Base-by-base conservation (phyloP, 2,329 filamentous ascomycete genomes). In the Colletotrichum chlorophyti region DNA sequence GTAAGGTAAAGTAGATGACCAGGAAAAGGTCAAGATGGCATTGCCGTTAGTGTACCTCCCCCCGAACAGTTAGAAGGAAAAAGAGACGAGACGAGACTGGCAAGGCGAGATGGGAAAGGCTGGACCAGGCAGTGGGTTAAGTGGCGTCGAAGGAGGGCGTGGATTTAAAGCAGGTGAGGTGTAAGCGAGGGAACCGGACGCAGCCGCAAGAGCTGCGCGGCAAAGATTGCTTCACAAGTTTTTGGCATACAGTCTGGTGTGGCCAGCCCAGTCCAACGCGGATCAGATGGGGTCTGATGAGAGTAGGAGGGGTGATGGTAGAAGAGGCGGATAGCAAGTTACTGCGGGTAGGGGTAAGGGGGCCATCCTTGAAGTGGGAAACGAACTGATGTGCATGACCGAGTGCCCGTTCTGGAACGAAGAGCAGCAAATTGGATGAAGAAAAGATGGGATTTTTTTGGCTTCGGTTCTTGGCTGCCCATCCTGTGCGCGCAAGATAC, bases 361-460 rank as follows among this genome's bases (percentile, higher is more conserved):
- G 31, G 40, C 15, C 51, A 49, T 54, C 51, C 55, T 32, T 31
- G 38, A 34, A 8, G 24, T 40, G 46, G 51, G 55, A 53, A 52
- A 50, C 55, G 51, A 50, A 49, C 55, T 50, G 58, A 58, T 60
- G 40, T 58, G 46, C 53, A 60, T 52, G 53, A 34, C 53, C 23
- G 42, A 42, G 58, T 51, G 40, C 58, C 58, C 42, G 27, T 58
- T 58, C 55, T 55, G 55, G 55, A 59, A 55, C 51, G 32, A 43
- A 46, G 15, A 55, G 43, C 38, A 59, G 38, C 37, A 59, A 59
- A 59, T 59, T 59, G 55, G 55, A 59, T 59, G 51, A 59, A 59
- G 55, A 59, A n/a, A 59, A 55, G 43, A 55, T 55, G 51, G 55
- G 43, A 59, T 38, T 59, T 59, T 58, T 54, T 55, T 59, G n/a